These are phyloP conservation scores for Leishmania lainsoni DNA, from an alignment of 208 protist species.

Conservation along the genomic window DNA sequence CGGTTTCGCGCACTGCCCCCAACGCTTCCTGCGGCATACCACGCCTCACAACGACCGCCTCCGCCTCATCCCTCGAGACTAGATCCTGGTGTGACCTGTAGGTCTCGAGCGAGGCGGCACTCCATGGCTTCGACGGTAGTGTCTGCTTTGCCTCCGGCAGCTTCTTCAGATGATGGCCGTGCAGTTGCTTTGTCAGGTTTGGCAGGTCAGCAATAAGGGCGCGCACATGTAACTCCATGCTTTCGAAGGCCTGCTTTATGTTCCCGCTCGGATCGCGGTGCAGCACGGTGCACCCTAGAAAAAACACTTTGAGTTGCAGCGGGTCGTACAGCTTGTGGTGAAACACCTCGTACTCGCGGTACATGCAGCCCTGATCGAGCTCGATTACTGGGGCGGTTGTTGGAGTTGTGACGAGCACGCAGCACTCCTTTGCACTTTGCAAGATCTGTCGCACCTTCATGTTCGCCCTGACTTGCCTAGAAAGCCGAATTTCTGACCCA, in stretches of 20 bases:
- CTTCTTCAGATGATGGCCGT: constrained; percentile 52
- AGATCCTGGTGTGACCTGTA: constrained; percentile 29
- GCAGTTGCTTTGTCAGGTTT: constrained; percentile 38
- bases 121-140: constrained; percentile 16
- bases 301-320: constrained; percentile 68
- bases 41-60: constrained; percentile 2
- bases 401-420: constrained; percentile 64
- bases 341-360: constrained; percentile 66
- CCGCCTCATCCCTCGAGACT: constrained; percentile 23
- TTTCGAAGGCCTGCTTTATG: constrained; percentile 36
- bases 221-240: constrained; percentile 58
- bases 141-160: constrained; percentile 1
- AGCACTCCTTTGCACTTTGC: constrained; percentile 65
- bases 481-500: constrained; percentile 35
- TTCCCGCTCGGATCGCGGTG: constrained; percentile 36
- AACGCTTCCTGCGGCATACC: constrained; percentile 33
- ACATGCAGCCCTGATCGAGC: constrained; percentile 27
- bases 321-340: constrained; percentile 90
- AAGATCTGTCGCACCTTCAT: constrained; percentile 71
- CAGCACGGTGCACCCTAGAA: constrained; percentile 76
- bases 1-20: constrained; percentile 55
- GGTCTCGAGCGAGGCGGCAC: constrained; percentile 26
- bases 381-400: constrained; percentile 42
- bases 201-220: constrained; percentile 56
- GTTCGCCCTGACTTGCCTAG: constrained; percentile 45